Conservation (phyloP, 306 rosid genomes). For the Quercus parvula region DNA sequence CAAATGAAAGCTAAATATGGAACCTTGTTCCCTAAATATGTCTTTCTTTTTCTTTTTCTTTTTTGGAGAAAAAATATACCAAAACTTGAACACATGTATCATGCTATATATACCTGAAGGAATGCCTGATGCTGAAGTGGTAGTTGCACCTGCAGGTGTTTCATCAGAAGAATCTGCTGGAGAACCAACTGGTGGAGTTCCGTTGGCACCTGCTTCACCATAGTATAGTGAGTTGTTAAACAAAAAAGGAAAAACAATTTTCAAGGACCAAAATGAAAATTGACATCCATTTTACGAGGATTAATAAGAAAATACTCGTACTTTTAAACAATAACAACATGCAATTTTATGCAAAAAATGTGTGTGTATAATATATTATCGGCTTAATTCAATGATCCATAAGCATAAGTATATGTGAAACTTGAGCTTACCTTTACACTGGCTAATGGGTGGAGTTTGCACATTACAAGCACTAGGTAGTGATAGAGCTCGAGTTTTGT, state of each 20-base stretch:
- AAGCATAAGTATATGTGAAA: not conserved
- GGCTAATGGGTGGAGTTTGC: slow-evolving; percentile 58
- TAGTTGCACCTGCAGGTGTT: slow-evolving; percentile 39
- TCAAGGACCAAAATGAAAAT: not conserved
- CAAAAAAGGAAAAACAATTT: not conserved
- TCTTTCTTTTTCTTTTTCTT: no score
- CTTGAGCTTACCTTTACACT: slow-evolving; percentile 41
- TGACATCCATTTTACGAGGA: no score
- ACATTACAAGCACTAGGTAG: slow-evolving; percentile 66
- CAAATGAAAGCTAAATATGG: no score
- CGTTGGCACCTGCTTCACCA: slow-evolving; percentile 31
- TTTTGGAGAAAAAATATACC: no score
- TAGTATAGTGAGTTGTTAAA: not conserved
- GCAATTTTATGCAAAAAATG: no score
- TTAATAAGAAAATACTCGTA: no score
- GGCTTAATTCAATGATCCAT: no score
- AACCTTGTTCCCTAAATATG: no score
- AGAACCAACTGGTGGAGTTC: slow-evolving; percentile 38
- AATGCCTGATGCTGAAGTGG: slow-evolving; percentile 45
- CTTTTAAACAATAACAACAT: no score
- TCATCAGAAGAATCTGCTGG: slow-evolving; percentile 45
- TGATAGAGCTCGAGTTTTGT: slow-evolving; percentile 59
- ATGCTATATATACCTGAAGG: slow-evolving; percentile 37
- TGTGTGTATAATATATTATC: no score
- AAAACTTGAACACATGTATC: not conserved